Percentiles rank a stretch among this genome's conserved stretches.
Evolutionary conservation across 2,329 filamentous ascomycete genomes (phyloP).

Genomic region (Pseudofabraea citricarpa): DNA sequence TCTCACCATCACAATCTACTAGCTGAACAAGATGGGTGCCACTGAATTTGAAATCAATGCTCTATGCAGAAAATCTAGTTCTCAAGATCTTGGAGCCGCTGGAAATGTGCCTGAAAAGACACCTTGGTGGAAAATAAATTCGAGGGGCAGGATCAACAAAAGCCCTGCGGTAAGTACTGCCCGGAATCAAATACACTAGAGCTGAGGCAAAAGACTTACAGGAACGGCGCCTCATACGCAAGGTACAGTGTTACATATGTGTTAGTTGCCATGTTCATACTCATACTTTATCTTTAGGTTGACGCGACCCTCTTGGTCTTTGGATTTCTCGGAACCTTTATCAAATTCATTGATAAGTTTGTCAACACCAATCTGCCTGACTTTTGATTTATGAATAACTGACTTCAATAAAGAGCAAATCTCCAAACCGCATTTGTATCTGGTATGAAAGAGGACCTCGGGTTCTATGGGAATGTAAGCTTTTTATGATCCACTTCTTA

Average conservation of each 20-base stretch:
- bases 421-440: neutral
- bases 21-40: too few species aligned
- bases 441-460: neutral
- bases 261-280: neutral
- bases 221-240: neutral
- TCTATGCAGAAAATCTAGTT: too few species aligned
- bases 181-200: too few species aligned
- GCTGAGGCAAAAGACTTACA: too few species aligned
- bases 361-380: neutral
- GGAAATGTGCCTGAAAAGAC: too few species aligned
- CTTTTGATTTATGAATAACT: neutral
- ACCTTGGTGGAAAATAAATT: too few species aligned
- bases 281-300: neutral
- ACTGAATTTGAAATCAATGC: too few species aligned
- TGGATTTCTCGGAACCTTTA: neutral
- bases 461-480: neutral
- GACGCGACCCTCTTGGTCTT: neutral
- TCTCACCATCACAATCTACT: too few species aligned
- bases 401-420: neutral
- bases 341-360: neutral
- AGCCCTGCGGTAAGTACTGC: too few species aligned
- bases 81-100: too few species aligned
- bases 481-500: neutral
- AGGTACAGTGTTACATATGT: neutral
- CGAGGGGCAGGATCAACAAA: too few species aligned